Evolutionary conservation across 2,329 filamentous ascomycete genomes (phyloP), one percentile per base, ranked within the genome.

Genomic region (Ophiostoma fasciatum): DNA sequence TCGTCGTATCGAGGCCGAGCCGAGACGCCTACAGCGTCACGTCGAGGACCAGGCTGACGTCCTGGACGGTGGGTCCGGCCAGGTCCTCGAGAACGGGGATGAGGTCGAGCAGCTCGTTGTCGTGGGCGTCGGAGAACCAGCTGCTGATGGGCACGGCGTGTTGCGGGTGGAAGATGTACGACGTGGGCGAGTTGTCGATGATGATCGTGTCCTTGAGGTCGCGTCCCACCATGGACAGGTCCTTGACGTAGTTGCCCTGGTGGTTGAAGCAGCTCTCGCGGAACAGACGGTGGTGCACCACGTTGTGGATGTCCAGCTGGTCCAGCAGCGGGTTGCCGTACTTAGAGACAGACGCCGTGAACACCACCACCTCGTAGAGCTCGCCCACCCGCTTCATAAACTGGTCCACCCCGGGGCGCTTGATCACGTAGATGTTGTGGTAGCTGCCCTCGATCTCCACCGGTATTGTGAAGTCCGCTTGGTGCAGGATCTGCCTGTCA

Each of bases 321-420:
- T 98, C 90, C 39, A 98, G 65, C 29, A 98, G 68, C 37, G 90
- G 90, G 61, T 98, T 90, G 47, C 90, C 90, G 53, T 98, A 98
- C 82, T 98, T 98, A 28, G 90, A 94, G 35, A 98, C 90, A 8
- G 90, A 98, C 36, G 90, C 90, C 28, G 90, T 98, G 55, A 98
- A 98, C 31, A 98, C 88, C 19, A 98, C 90, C 33, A 98, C 88
- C 61, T 98, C 90, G 51, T 96, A 98, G 33, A 98, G 68, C 60
- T 98, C 90, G 33, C 90, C 90, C 25, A 98, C 87, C 41, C 90
- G 71, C 66, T 96, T 96, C 84, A 98, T 94, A 59, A 98, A 98
- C 45, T 92, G 79, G 54, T 98, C 90, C 15, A 98, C 90, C 36
- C 90, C 90, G n/a, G 90, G 90, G 50, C 90, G 76, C 63, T 98